Conservation (phyloP, 805 yeast genomes). For the Yamadazyma ubonensis region DNA sequence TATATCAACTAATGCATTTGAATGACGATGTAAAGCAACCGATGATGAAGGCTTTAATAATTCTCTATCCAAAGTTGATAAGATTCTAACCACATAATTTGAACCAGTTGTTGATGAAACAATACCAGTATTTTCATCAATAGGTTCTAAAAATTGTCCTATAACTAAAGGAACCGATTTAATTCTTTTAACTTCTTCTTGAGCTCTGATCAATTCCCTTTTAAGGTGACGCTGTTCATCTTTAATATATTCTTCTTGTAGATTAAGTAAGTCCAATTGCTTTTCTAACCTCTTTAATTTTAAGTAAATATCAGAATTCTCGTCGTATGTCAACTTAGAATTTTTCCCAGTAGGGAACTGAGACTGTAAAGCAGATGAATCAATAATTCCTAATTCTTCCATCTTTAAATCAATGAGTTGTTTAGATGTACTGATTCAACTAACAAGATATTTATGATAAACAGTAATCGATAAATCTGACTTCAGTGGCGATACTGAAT, state of each 20-base stretch:
- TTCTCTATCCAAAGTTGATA: constrained; percentile 93
- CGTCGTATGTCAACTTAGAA: too few species aligned
- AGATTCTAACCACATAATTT: constrained; percentile 91
- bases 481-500: constrained; percentile 12
- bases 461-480: neutral
- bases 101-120: constrained; percentile 98
- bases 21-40: constrained; percentile 97
- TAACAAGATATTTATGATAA: too few species aligned
- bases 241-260: constrained; percentile 96
- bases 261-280: constrained; percentile 75
- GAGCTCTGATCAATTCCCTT: constrained; percentile 92
- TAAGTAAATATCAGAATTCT: constrained; percentile 68
- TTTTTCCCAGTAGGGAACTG: constrained; percentile 8
- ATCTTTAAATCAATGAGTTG: constrained; percentile 16
- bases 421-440: too few species aligned
- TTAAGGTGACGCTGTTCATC: constrained; percentile 97
- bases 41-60: constrained; percentile 90
- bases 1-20: constrained; percentile 95
- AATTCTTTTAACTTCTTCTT: constrained; percentile 96
- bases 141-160: constrained; percentile 97
- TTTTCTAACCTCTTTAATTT: constrained; percentile 86
- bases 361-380: constrained; percentile 12
- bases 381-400: constrained; percentile 39
- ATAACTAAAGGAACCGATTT: constrained; percentile 97
- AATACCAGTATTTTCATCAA: constrained; percentile 94